These are phyloP conservation scores for Durio zibethinus DNA, from an alignment of 345 rosid genomes.

Conservation along the genomic window DNA sequence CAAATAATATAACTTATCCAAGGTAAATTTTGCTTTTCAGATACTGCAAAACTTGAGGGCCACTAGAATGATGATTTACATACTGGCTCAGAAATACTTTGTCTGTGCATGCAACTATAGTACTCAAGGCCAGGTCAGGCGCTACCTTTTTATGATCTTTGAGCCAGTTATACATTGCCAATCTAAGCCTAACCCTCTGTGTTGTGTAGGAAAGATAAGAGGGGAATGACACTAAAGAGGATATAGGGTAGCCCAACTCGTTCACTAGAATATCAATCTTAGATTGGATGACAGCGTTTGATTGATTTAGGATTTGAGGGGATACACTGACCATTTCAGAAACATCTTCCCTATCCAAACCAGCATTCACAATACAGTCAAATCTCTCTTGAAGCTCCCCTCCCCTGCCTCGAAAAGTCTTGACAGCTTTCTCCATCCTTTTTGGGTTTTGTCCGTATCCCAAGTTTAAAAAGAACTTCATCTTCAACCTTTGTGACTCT, in stretches of 20 bases:
- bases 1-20: background rate
- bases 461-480: constrained; percentile 48
- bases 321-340: constrained; percentile 45
- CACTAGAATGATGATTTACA: constrained; percentile 56
- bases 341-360: constrained; percentile 56
- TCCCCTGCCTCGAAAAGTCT: constrained; percentile 61
- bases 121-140: constrained; percentile 37
- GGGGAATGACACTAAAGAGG: constrained; percentile 48
- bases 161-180: constrained; percentile 71
- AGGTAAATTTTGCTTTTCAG: constrained; percentile 22
- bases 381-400: constrained; percentile 70
- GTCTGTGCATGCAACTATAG: constrained; percentile 47
- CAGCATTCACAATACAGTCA: constrained; percentile 60
- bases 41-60: constrained; percentile 46
- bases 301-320: constrained; percentile 63
- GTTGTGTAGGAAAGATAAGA: constrained; percentile 44
- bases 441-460: constrained; percentile 47
- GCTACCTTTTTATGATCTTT: constrained; percentile 38
- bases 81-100: constrained; percentile 31
- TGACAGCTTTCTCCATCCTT: constrained; percentile 40
- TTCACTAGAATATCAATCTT: constrained; percentile 53
- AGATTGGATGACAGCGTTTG: constrained; percentile 41
- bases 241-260: constrained; percentile 53
- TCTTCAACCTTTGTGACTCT: constrained; percentile 42
- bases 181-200: constrained; percentile 51